Evolutionary conservation across 495 filamentous ascomycete species (phyloP), one percentile per base, ranked within the genome.

Genomic region (Xylaria intraflava): DNA sequence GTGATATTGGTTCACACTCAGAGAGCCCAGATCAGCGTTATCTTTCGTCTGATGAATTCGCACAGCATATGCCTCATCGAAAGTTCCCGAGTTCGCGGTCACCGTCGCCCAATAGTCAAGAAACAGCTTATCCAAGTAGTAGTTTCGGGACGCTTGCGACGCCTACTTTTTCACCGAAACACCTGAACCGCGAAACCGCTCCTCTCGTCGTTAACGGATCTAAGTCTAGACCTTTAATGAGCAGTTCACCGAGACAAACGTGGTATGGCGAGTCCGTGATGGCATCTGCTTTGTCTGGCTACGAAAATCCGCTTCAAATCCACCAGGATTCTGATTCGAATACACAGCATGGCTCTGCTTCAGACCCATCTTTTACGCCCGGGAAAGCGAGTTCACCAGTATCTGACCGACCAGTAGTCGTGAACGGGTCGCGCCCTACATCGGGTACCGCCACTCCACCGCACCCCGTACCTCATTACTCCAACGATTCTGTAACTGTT

Each of bases 41-140:
- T 23, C 51, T 75, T 26, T 78, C 74, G 3, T 74, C 72, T 12
- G 78, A 79, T 46, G 74, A 79, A 40, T 51, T 75, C 10, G 72
- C 75, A 8, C 75, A 76, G 58, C 67, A 71, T 26, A 69, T 80
- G 8, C 67, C 79, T 10, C 75, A 82, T 48, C 66, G 72, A 41
- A 74, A 77, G 46, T 74, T 69, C 61, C 66, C 76, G 29, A 72
- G 70, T 11, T 80, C 78, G 17, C 69, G 77, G 19, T 80, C 78
- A n/a, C 76, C 78, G 7, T 82, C 78, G 0, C 78, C 78, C 3
- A 63, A 74, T 30, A 72, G 70, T 6, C 76, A 78, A 59, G 64
- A 68, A 35, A 68, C 74, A 45, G 70, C 67, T 20, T 68, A 70
- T 35, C 74, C 77, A 3, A 72, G 77, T 16, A 61, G 68, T 40